A percentile compares a stretch with the other conserved stretches of the same genome.
These are phyloP conservation scores for Aspergillus jensenii DNA, from an alignment of 2,329 filamentous ascomycete species.

Conservation along the genomic window DNA sequence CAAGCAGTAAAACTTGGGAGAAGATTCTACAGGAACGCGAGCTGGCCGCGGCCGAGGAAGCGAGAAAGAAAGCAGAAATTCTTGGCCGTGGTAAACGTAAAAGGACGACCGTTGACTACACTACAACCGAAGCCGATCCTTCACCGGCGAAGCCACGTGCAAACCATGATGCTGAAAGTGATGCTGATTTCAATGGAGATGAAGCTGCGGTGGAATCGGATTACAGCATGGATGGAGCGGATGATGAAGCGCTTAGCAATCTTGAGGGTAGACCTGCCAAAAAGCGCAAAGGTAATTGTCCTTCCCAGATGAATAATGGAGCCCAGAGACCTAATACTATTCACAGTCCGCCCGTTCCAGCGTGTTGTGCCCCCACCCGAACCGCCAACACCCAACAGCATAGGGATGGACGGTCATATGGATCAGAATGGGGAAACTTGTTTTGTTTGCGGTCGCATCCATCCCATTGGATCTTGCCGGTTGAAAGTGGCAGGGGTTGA, in stretches of 20 bases:
- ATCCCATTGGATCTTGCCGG: conserved; percentile 60
- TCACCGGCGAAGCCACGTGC: conserved; percentile 24
- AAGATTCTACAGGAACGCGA: conserved; percentile 83
- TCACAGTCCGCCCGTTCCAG: conserved; percentile 38
- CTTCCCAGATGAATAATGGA: background rate
- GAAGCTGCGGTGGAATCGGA: conserved; percentile 30
- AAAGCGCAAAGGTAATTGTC: conserved; percentile 21
- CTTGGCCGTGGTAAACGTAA: conserved; percentile 83
- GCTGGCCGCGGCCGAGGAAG: conserved; percentile 71
- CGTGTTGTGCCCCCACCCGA: conserved; percentile 29
- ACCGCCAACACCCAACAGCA: background rate
- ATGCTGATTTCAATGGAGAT: conserved; percentile 33
- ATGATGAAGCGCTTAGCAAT: conserved; percentile 10
- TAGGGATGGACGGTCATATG: conserved; percentile 20
- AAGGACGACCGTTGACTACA: conserved; percentile 52
- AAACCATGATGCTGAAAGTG: conserved; percentile 23
- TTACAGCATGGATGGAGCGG: conserved; percentile 19
- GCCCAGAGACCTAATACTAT: conserved; percentile 10
- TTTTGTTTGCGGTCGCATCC: conserved; percentile 54
- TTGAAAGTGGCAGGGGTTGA: conserved; percentile 61
- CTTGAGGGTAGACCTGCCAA: conserved; percentile 23
- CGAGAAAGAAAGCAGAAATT: conserved; percentile 66
- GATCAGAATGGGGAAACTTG: conserved; percentile 39
- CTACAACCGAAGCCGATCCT: conserved; percentile 15
- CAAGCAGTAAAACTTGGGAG: conserved; percentile 79